Conservation (phyloP, 169 alveolate species). For the Plasmodium falciparum region DNA sequence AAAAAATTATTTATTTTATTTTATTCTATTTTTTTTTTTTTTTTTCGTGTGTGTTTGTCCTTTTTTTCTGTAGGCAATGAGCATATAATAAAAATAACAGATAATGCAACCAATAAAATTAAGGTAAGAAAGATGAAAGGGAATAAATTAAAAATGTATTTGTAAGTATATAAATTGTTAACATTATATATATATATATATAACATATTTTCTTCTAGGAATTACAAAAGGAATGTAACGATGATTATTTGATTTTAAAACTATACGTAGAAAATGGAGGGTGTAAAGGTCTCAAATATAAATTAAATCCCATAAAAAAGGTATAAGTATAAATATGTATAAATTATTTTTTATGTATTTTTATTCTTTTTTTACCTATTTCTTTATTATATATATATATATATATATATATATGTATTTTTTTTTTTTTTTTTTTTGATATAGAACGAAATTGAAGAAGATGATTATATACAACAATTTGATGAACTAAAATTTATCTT, state of each 20-base stretch:
- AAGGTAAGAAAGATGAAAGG: conserved; percentile 27
- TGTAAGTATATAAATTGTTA: not conserved
- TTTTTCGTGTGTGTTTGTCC: not conserved
- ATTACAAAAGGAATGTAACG: conserved; percentile 22
- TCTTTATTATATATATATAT: not conserved
- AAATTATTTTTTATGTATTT: not conserved
- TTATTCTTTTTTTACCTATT: not conserved
- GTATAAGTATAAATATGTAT: conserved; percentile 28
- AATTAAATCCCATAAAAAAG: conserved; percentile 70
- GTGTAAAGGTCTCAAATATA: conserved; percentile 69
- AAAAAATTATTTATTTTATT: not conserved
- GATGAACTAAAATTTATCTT: conserved; percentile 63
- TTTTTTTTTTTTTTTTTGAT: no score
- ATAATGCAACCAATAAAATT: conserved; percentile 56
- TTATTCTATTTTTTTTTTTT: not conserved
- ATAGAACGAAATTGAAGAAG: conserved; percentile 70
- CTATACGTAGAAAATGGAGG: conserved; percentile 71
- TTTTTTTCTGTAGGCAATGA: conserved; percentile 48
- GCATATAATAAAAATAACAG: conserved; percentile 70
- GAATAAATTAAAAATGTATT: not conserved
- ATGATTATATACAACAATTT: conserved; percentile 74
- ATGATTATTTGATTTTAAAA: conserved; percentile 36
- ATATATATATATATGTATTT: not conserved
- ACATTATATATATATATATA: not conserved
- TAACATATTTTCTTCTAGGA: conserved; percentile 50